Evolutionary conservation across 129 eudicot species (phyloP), one percentile per base, ranked within the genome.

Genomic region (Mikania micrantha): DNA sequence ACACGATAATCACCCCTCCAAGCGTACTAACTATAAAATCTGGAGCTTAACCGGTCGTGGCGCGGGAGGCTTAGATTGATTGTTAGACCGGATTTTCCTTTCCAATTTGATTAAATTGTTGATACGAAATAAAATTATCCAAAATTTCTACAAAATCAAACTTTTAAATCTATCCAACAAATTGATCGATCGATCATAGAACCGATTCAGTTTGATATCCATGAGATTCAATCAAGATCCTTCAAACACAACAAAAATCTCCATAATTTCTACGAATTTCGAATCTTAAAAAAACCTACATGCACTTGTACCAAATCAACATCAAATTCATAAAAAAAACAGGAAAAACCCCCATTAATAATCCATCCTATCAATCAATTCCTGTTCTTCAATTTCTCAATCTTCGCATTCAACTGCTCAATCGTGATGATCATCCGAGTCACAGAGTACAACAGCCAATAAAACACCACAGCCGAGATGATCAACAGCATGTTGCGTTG

Each of bases 401-500:
- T 71, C 58, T 91, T 74, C 31, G 86, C 77, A 34, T 90, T 84
- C 83, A 90, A 49, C 80, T 67, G 82, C 41, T 90, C 95, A 40
- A 85, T 47, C 35, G 71, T 72, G 19, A 81, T 71, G 4, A 87
- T 66, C 63, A 90, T 80, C 0, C 66, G 71, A 4, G 97, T 90
- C 1, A 90, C 85, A 0, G 97, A 80, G 27, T 69, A 90, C 32
- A 90, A 82, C 64, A 90, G 63, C 97, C 97, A 90, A 72, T 87
- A 87, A 56, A 90, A 87, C 32, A 85, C 66, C 50, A 87, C 67
- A 1, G 92, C 92, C 27, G 92, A 58, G 17, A 81, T 70, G 45
- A 90, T 81, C 58, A 90, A 67, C 28, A 90, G 82, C 5, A 87
- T 74, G 82, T 90, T 90, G 29, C 97, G 88, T 81, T 90, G 97